Evolutionary conservation across 1,139 yeast genomes (phyloP).

Genomic region (Candida mesenterica): DNA sequence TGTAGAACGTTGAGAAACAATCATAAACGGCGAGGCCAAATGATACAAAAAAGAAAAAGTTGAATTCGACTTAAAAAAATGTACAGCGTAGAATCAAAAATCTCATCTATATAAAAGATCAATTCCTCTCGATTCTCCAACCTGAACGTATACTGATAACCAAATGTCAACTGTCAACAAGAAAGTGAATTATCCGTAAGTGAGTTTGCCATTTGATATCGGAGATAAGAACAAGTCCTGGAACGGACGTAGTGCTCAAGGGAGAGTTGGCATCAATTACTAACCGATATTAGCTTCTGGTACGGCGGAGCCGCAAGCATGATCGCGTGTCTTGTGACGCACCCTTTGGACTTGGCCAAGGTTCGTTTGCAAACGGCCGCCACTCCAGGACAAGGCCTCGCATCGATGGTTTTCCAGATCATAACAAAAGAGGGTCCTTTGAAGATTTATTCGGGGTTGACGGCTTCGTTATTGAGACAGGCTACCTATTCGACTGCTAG

Average conservation of each 20-base stretch:
- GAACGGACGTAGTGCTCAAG: neutral
- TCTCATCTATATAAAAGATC: neutral
- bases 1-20: too few relatives aligned
- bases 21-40: too few relatives aligned
- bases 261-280: too few relatives aligned
- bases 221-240: neutral
- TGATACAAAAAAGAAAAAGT: too few relatives aligned
- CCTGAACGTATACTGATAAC: neutral
- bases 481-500: conserved; percentile 86
- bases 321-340: conserved; percentile 61
- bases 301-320: conserved; percentile 64
- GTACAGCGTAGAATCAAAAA: too few relatives aligned
- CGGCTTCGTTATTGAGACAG: conserved; percentile 80
- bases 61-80: too few relatives aligned
- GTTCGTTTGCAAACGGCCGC: conserved; percentile 78
- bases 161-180: conserved; percentile 4
- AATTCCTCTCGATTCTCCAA: neutral
- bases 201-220: conserved; percentile 1
- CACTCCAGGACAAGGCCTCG: conserved; percentile 58
- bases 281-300: conserved; percentile 48
- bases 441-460: conserved; percentile 74
- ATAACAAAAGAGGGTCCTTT: conserved; percentile 62
- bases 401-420: conserved; percentile 60
- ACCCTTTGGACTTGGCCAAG: conserved; percentile 82
- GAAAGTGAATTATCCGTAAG: conserved; percentile 18